Base-by-base conservation (phyloP, 768 basidiomycete species). In the Neoboletus subvelutipes region DNA sequence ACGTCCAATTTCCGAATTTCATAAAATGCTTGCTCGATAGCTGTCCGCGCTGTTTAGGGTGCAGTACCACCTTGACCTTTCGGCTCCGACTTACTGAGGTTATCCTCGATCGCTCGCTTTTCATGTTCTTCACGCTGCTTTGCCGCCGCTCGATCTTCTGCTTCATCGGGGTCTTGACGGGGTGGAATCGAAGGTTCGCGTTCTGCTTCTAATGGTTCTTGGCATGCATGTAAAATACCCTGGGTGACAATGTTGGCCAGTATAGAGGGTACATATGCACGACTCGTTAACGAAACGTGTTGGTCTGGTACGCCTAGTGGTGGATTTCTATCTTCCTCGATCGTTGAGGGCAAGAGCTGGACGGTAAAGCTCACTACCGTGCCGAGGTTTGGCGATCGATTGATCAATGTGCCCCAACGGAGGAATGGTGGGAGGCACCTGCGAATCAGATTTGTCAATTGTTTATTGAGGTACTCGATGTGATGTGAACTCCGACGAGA, bases 181-280 rank as follows among this genome's bases (percentile, higher is more conserved):
- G 54, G 5, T n/a, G 20, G 12, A 12, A 41, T 39, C 18, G 18
- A 45, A 36, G 43, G 24, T 4, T 77, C 76, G 13, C 73, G 66
- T 45, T 82, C 81, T 20, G 82, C 75, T 1, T 82, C 83, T 26
- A 88, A 76, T 18, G 80, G 81, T 47, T 82, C 78, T 3, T 81
- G 71, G 18, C 79, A 80, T 24, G 67, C 72, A n/a, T 67, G 65
- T 48, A 76, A 68, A 48, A 79, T 78, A 26, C 82, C 78, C 48
- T 80, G 80, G 36, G 67, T 66, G 0, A 42, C 66, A 9, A 71
- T 29, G 36, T 69, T 67, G 22, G 63, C 66, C 2, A 67, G 71
- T 18, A 66, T 69, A 18, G 76, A 71, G 9, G 55, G 54, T n/a
- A 48, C 24, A 49, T 53, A 46, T 28, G 37, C 57, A 31, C 46